Percentiles rank a stretch among this genome's conserved stretches.
Evolutionary conservation across 371 early-diverging fungal species (phyloP).

Genomic region (Saksenaea vasiformis): DNA sequence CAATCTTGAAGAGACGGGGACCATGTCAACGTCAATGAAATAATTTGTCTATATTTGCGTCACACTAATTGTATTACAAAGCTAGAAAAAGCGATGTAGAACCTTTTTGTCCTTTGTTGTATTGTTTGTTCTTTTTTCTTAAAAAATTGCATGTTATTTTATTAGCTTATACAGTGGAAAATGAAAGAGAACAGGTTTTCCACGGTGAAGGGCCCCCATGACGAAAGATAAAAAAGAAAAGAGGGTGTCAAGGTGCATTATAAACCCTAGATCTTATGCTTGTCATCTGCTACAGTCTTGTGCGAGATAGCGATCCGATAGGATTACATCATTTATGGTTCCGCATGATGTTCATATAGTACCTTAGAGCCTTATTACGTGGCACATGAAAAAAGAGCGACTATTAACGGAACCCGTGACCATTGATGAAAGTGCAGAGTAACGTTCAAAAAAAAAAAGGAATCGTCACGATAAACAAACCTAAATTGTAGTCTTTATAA

Average conservation of each 20-base stretch:
- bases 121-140: not conserved
- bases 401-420: not conserved
- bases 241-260: not conserved
- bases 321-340: not conserved
- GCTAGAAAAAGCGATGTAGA: slow-evolving; percentile 1
- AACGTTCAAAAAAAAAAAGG: not conserved
- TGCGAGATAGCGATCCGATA: not conserved
- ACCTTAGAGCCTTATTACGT: not conserved
- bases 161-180: not conserved
- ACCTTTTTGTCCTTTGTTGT: not conserved
- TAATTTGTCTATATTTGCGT: slow-evolving; percentile 3
- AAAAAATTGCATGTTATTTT: not conserved
- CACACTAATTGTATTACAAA: not conserved
- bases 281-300: not conserved
- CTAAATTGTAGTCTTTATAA: not conserved
- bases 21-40: not conserved
- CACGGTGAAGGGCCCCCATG: not conserved
- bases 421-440: not conserved
- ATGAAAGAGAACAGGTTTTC: not conserved
- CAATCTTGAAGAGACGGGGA: slow-evolving; percentile 38
- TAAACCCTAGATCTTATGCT: not conserved
- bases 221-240: not conserved
- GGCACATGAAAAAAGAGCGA: not conserved
- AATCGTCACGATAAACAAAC: not conserved
- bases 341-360: not conserved